Evolutionary conservation across 2,329 filamentous ascomycete species (phyloP).

Genomic region (Coniella lustricola): DNA sequence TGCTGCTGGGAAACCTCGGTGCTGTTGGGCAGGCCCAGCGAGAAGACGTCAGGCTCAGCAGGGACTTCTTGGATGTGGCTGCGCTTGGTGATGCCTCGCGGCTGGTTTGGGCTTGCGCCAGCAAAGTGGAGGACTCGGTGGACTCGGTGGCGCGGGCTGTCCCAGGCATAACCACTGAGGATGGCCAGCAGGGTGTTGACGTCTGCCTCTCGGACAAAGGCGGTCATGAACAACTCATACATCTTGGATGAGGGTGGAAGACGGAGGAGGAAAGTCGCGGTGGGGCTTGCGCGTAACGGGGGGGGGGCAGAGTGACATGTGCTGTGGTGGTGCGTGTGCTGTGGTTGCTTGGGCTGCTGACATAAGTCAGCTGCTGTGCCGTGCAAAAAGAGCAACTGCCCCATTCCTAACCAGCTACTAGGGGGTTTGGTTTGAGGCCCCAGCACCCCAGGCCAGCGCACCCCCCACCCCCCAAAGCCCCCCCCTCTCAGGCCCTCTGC

Average conservation of each 20-base stretch:
- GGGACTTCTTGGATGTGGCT: conserved; percentile 17
- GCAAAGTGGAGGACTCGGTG: conserved; percentile 48
- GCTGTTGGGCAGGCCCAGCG: conserved; percentile 11
- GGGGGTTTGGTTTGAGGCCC: too few relatives aligned
- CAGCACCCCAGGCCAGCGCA: too few relatives aligned
- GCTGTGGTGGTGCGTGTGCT: too few relatives aligned
- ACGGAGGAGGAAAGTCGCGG: too few relatives aligned
- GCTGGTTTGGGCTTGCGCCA: conserved; percentile 27
- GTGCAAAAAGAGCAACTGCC: too few relatives aligned
- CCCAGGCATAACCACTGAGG: conserved; percentile 50
- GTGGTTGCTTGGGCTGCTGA: too few relatives aligned
- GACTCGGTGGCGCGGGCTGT: conserved; percentile 42
- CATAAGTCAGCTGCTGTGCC: too few relatives aligned
- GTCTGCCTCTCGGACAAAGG: conserved; percentile 43
- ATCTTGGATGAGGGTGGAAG: conserved; percentile 34
- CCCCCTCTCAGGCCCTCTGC: too few relatives aligned
- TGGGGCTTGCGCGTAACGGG: too few relatives aligned
- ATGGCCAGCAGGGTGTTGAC: conserved; percentile 43
- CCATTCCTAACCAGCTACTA: too few relatives aligned
- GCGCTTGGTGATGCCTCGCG: conserved; percentile 14
- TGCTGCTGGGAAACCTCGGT: background rate
- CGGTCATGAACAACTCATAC: conserved; percentile 55
- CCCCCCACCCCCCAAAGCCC: too few relatives aligned
- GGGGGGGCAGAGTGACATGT: too few relatives aligned
- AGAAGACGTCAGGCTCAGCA: conserved; percentile 9